Conservation (phyloP, 352 stramenopile genomes). For the Pythium utonaiense region DNA sequence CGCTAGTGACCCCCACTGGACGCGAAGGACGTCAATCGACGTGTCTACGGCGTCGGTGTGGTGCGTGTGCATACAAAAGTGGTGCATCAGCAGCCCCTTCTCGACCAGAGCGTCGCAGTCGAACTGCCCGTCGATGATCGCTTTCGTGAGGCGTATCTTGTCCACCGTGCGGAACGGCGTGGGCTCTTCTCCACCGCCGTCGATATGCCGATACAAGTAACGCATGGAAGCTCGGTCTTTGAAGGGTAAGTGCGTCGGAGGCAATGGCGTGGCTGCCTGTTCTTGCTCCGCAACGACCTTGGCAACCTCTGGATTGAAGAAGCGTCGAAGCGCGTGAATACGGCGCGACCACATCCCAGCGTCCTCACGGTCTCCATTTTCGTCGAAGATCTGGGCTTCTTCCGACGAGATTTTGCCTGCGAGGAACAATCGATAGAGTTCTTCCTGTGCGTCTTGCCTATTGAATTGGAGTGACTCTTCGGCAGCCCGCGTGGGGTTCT, state of each 20-base stretch:
- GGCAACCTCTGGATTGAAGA: slow-evolving; percentile 28
- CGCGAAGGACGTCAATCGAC: slow-evolving; percentile 52
- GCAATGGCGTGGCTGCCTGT: background rate
- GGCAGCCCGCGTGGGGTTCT: slow-evolving; percentile 19
- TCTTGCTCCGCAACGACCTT: slow-evolving; percentile 16
- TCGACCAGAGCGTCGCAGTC: slow-evolving; percentile 65
- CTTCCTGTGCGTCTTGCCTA: slow-evolving; percentile 46
- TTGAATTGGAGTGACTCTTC: slow-evolving; percentile 33
- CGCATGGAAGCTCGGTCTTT: slow-evolving; percentile 42
- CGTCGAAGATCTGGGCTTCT: slow-evolving; percentile 60
- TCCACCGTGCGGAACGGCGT: slow-evolving; percentile 72
- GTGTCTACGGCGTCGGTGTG: slow-evolving; percentile 61
- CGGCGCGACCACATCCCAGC: slow-evolving; percentile 62
- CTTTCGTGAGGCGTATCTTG: slow-evolving; percentile 76
- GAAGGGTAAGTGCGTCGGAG: slow-evolving; percentile 43
- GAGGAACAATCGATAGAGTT: slow-evolving; percentile 70
- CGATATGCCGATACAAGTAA: slow-evolving; percentile 72
- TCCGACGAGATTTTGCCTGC: slow-evolving; percentile 51
- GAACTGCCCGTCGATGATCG: slow-evolving; percentile 65
- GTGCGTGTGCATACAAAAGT: slow-evolving; percentile 57
- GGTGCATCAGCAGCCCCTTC: slow-evolving; percentile 41
- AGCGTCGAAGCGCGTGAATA: slow-evolving; percentile 45
- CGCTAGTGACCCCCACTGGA: slow-evolving; percentile 44
- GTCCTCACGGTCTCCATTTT: slow-evolving; percentile 36
- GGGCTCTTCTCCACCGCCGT: slow-evolving; percentile 28